Percentiles rank a stretch among this genome's conserved stretches.
phyloP scores from a whole-genome alignment of 78 protist genomes.

The Polysphondylium violaceum region DNA sequence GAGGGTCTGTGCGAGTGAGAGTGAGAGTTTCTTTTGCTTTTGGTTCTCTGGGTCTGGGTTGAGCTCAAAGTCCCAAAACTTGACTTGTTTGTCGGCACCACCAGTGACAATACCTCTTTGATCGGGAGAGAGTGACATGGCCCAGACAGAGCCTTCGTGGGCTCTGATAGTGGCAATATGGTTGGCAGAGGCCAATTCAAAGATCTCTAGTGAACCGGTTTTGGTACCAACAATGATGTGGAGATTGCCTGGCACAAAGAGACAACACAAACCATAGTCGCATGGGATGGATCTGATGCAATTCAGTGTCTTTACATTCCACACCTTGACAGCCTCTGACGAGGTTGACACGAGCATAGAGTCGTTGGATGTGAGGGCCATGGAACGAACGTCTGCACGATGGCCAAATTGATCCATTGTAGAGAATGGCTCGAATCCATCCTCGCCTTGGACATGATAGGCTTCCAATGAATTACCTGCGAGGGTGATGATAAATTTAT shows the following conservation, averaged over 20 bases:
- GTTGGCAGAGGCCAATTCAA: slow-evolving; percentile 84
- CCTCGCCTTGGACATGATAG: slow-evolving; percentile 30
- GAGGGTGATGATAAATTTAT: slow-evolving; percentile 22
- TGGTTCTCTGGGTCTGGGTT: slow-evolving; percentile 8
- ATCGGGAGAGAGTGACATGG: slow-evolving; percentile 77
- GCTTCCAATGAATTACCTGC: slow-evolving; percentile 78
- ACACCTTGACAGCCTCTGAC: slow-evolving; percentile 81
- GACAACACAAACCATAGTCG: slow-evolving; percentile 88
- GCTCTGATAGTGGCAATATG: slow-evolving; percentile 70
- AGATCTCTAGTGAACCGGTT: slow-evolving; percentile 90
- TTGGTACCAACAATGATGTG: slow-evolving; percentile 95
- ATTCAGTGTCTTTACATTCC: slow-evolving; percentile 78
- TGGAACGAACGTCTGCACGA: slow-evolving; percentile 86
- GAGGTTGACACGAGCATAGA: slow-evolving; percentile 41
- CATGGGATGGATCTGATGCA: slow-evolving; percentile 84
- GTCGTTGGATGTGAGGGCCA: slow-evolving; percentile 80
- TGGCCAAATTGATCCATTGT: slow-evolving; percentile 86
- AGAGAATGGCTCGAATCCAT: neutral
- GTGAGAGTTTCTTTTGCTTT: slow-evolving; percentile 20
- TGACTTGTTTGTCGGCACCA: slow-evolving; percentile 91
- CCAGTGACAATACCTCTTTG: slow-evolving; percentile 90
- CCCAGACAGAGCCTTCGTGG: slow-evolving; percentile 88
- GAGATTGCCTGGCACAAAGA: slow-evolving; percentile 92
- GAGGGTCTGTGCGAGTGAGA: slow-evolving; percentile 74
- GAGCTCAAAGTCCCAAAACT: slow-evolving; percentile 95